Evolutionary conservation across 2,329 filamentous ascomycete genomes (phyloP).

Genomic region (Exophiala phaeomuriformis): DNA sequence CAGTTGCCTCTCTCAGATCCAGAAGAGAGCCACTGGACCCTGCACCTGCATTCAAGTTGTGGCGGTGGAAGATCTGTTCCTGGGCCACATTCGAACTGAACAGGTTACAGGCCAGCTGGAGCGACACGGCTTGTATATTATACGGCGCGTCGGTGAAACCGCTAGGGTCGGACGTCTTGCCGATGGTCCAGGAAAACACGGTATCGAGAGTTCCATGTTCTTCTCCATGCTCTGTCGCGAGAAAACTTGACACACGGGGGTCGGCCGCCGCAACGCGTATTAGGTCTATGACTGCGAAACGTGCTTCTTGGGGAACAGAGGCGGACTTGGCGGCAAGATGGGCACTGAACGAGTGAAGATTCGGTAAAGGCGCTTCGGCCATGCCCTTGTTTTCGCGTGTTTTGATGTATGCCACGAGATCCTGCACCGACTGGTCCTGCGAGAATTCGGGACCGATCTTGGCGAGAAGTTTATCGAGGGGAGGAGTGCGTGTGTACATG

Average conservation of each 20-base stretch:
- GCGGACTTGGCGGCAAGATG: constrained; percentile 53
- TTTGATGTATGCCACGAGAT: constrained; percentile 65
- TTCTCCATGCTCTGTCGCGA: constrained; percentile 61
- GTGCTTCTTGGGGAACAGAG: constrained; percentile 53
- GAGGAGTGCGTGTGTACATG: constrained; percentile 69
- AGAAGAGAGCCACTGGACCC: not conserved
- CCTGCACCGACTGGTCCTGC: constrained; percentile 53
- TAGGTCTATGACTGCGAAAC: constrained; percentile 82
- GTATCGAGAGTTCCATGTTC: constrained; percentile 54
- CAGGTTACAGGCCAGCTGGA: constrained; percentile 78
- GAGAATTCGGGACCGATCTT: constrained; percentile 62
- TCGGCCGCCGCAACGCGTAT: constrained; percentile 72
- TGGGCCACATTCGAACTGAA: constrained; percentile 69
- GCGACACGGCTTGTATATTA: constrained; percentile 69
- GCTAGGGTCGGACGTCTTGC: constrained; percentile 31
- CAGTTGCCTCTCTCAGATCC: constrained; percentile 52
- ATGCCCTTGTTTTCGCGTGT: constrained; percentile 42
- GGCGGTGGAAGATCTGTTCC: constrained; percentile 48
- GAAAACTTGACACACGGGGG: constrained; percentile 69
- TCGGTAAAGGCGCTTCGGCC: constrained; percentile 62
- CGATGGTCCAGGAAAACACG: constrained; percentile 38
- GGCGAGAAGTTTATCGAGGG: constrained; percentile 68
- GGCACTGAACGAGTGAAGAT: constrained; percentile 57
- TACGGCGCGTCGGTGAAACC: constrained; percentile 60
- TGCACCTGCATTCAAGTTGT: not conserved